Base-by-base conservation (phyloP, 208 protist species). In the Crithidia thermophila region DNA sequence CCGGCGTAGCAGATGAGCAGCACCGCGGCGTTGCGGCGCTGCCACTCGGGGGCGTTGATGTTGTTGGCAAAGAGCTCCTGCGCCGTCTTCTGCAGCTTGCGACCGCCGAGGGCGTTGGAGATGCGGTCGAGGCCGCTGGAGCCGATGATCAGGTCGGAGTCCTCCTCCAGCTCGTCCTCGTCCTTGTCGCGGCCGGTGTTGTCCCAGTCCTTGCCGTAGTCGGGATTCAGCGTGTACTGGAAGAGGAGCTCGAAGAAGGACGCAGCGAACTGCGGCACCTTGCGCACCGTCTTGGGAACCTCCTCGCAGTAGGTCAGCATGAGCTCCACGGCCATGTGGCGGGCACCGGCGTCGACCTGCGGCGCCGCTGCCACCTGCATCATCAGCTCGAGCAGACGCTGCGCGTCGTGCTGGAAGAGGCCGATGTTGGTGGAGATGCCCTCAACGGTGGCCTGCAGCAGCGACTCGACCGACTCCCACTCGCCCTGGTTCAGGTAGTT, bases 221-320 rank as follows among this genome's bases (percentile, higher is more conserved):
- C 79, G 40, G 87, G 85, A 47, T 87, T 82, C 34, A 92, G 63
- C 31, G 79, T 88, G 75, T 94, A 94, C 69, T 94, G 67, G 69
- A 94, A 94, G n/a, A 94, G 78, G 33, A 96, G 66, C 55, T 89
- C 67, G 25, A 96, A 88, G 56, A 96, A 93, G 53, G 86, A 79
- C 0, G 83, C 77, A 21, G 77, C 70, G 56, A 96, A 96, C 21
- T 93, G 77, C 20, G 80, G 78, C 40, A 96, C 84, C 67, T 91
- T 93, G 30, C 91, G 82, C 25, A 88, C 73, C 13, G 62, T 84
- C 81, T 93, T 96, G 3, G 87, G 87, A 6, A 81, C 68, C 47
- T 75, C 81, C 72, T 96, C 91, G 70, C 88, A 94, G 45, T 88
- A 90, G 5, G 87, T 81, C 53, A 96, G 51, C 49, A 96, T 60